phyloP scores from a whole-genome alignment of 176 grass and related monocot species.

The Triticum monococcum region DNA sequence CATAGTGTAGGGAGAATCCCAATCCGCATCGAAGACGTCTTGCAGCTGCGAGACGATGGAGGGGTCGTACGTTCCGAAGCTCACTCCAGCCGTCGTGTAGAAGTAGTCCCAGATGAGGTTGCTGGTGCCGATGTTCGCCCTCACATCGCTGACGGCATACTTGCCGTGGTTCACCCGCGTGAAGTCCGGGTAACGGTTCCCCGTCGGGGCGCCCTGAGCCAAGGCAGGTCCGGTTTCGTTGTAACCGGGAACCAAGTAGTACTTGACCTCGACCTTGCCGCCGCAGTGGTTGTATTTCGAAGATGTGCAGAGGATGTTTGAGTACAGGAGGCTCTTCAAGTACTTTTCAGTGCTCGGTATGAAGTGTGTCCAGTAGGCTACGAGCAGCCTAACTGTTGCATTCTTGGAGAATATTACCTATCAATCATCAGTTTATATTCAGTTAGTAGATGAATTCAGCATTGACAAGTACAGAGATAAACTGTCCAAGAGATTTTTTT shows the following conservation, averaged over 20 bases:
- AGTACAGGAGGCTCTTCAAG: conserved; percentile 78
- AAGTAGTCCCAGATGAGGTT: conserved; percentile 98
- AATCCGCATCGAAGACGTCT: conserved; percentile 77
- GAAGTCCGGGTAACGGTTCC: conserved; percentile 62
- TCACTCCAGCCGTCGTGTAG: conserved; percentile 79
- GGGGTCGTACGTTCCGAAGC: conserved; percentile 74
- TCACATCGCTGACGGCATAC: conserved; percentile 66
- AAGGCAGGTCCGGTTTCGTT: conserved; percentile 61
- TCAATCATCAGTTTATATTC: conserved; percentile 5
- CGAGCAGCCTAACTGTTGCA: conserved; percentile 69
- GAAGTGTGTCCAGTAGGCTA: conserved; percentile 80
- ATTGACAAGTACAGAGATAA: background rate
- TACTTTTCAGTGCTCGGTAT: conserved; percentile 70
- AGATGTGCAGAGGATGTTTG: conserved; percentile 62
- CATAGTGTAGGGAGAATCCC: conserved; percentile 67
- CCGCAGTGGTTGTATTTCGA: conserved; percentile 64
- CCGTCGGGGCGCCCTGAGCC: conserved; percentile 24
- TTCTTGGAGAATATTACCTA: conserved; percentile 79
- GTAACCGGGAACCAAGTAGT: conserved; percentile 71
- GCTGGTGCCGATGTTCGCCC: conserved; percentile 79
- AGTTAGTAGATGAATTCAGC: background rate
- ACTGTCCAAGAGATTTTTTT: background rate
- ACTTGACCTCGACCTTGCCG: conserved; percentile 71
- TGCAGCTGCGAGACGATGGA: conserved; percentile 69
- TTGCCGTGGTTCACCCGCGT: conserved; percentile 86